These are phyloP conservation scores for Aspergillus ellipticus DNA, from an alignment of 495 filamentous ascomycete species.

Conservation along the genomic window DNA sequence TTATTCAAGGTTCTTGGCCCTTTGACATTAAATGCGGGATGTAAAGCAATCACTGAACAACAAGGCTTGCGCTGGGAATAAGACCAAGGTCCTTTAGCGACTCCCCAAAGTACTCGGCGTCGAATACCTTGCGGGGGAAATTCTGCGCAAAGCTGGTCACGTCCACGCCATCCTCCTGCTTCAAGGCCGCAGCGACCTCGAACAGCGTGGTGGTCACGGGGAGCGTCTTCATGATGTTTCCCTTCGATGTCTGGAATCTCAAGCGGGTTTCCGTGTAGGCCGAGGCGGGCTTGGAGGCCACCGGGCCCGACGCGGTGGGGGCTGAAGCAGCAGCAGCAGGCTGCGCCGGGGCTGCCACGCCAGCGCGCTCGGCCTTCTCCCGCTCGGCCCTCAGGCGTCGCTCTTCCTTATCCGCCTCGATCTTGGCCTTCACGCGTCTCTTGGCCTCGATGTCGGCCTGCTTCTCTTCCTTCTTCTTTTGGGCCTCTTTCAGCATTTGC, in stretches of 20 bases:
- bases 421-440: slow-evolving; percentile 83
- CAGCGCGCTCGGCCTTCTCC: slow-evolving; percentile 79
- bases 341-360: slow-evolving; percentile 53
- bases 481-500: slow-evolving; percentile 85
- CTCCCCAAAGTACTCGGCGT: slow-evolving; percentile 77
- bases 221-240: slow-evolving; percentile 77
- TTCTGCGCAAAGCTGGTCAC: slow-evolving; percentile 77
- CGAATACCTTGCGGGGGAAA: slow-evolving; percentile 83
- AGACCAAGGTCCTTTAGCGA: slow-evolving; percentile 90
- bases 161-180: slow-evolving; percentile 57
- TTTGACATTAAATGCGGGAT: neutral
- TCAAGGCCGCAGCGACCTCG: slow-evolving; percentile 77
- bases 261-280: slow-evolving; percentile 77
- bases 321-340: slow-evolving; percentile 34
- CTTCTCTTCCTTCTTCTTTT: slow-evolving; percentile 81
- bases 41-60: slow-evolving; percentile 53
- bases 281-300: slow-evolving; percentile 53
- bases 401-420: slow-evolving; percentile 85
- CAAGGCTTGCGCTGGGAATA: slow-evolving; percentile 81
- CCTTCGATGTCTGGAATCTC: slow-evolving; percentile 69
- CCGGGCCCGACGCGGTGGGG: slow-evolving; percentile 38
- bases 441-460: slow-evolving; percentile 81
- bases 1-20: neutral
- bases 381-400: slow-evolving; percentile 76
- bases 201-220: slow-evolving; percentile 86